Percentiles rank a stretch among this genome's conserved stretches.
These are phyloP conservation scores for Bjerkandera adusta DNA, from an alignment of 1,284 basidiomycete genomes.

Conservation along the genomic window DNA sequence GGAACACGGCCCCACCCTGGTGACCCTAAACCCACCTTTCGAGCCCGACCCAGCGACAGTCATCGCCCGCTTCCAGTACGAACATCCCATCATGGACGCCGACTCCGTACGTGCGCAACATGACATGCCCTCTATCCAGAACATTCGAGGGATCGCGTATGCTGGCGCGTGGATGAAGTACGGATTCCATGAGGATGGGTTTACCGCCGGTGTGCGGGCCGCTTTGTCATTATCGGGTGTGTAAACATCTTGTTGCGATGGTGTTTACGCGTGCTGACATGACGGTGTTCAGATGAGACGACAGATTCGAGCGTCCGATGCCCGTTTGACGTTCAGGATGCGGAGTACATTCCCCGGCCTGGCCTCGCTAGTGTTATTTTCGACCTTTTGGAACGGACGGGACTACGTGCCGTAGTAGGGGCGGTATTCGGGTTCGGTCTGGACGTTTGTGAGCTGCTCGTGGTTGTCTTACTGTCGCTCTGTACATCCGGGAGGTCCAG, in stretches of 20 bases:
- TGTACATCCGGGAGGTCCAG: not conserved
- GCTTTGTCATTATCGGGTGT: slow-evolving; percentile 34
- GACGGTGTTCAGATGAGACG: not conserved
- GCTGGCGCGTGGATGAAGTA: slow-evolving; percentile 82
- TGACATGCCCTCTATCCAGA: slow-evolving; percentile 59
- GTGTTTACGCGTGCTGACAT: not conserved
- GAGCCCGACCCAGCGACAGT: slow-evolving; percentile 51
- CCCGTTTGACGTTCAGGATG: slow-evolving; percentile 6
- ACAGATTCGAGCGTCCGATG: not conserved
- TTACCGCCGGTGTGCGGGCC: slow-evolving; percentile 58
- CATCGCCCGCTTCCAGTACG: slow-evolving; percentile 59
- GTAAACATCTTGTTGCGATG: slow-evolving; percentile 20
- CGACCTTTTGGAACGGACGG: not conserved
- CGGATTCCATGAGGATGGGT: slow-evolving; percentile 84
- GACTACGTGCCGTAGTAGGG: not conserved
- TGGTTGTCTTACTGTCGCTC: not conserved
- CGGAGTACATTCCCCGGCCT: not conserved
- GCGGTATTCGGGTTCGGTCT: not conserved
- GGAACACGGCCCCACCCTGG: slow-evolving; percentile 67
- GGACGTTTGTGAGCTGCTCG: not conserved
- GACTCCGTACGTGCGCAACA: slow-evolving; percentile 59
- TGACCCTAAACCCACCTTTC: slow-evolving; percentile 75
- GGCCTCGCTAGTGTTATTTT: not conserved
- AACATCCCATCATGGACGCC: slow-evolving; percentile 64
- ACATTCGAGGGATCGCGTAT: slow-evolving; percentile 62